These are phyloP conservation scores for Trichoderma reesei DNA, from an alignment of 495 filamentous ascomycete genomes.

Conservation along the genomic window DNA sequence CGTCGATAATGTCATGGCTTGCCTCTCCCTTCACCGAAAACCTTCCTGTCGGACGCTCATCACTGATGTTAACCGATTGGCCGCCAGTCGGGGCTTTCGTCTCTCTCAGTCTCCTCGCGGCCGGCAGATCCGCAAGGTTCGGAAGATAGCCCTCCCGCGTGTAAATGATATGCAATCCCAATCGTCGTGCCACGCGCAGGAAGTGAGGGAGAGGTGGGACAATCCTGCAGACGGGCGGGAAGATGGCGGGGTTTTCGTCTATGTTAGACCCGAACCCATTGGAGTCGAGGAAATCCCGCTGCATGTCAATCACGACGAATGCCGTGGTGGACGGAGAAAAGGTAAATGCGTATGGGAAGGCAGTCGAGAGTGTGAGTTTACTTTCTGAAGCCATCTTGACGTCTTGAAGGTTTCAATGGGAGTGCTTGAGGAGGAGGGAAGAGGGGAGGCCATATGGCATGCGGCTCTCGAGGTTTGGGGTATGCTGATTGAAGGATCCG, in stretches of 20 bases:
- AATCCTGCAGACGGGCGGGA: slow-evolving; percentile 25
- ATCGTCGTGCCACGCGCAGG: slow-evolving; percentile 46
- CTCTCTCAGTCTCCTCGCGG: slow-evolving; percentile 39
- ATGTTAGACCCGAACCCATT: slow-evolving; percentile 32
- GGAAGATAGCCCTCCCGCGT: slow-evolving; percentile 50
- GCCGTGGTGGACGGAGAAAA: slow-evolving; percentile 32
- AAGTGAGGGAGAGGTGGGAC: slow-evolving; percentile 32
- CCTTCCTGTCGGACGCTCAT: slow-evolving; percentile 47
- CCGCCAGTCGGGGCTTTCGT: slow-evolving; percentile 31
- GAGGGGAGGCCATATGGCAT: no score
- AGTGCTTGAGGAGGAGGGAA: background rate
- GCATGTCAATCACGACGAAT: slow-evolving; percentile 50
- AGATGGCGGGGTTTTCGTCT: slow-evolving; percentile 27
- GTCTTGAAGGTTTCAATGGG: background rate
- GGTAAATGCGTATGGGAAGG: slow-evolving; percentile 28
- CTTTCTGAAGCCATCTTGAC: background rate
- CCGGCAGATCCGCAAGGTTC: slow-evolving; percentile 42
- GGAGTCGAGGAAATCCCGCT: slow-evolving; percentile 40
- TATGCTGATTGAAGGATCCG: no score
- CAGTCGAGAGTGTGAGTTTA: slow-evolving; percentile 27
- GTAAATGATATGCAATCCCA: slow-evolving; percentile 55
- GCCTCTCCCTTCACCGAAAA: slow-evolving; percentile 52
- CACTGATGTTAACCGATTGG: slow-evolving; percentile 42
- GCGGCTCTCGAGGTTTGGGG: no score
- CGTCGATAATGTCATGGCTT: slow-evolving; percentile 54